Conservation (phyloP, 495 filamentous ascomycete species). For the Sporormia fimetaria region DNA sequence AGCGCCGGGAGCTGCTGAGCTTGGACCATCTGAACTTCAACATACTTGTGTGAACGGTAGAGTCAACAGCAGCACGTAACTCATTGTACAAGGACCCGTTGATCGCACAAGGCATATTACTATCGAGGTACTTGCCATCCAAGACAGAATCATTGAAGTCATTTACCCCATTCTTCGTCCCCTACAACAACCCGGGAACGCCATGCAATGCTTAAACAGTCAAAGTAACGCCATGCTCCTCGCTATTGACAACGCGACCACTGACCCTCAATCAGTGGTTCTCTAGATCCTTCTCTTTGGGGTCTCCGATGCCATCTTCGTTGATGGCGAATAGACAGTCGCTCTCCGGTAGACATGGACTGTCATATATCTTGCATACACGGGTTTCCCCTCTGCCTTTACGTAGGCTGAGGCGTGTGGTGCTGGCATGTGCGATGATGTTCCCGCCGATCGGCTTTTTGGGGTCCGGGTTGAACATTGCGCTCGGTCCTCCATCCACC, state of each 20-base stretch:
- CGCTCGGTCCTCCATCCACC: slow-evolving; percentile 85
- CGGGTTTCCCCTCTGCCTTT: slow-evolving; percentile 92
- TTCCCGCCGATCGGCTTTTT: slow-evolving; percentile 99
- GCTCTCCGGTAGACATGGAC: slow-evolving; percentile 89
- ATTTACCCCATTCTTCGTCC: too few species aligned
- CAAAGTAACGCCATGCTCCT: background rate
- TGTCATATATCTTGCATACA: slow-evolving; percentile 98
- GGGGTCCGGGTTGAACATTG: slow-evolving; percentile 98
- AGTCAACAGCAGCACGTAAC: slow-evolving; percentile 1
- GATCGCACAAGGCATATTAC: background rate
- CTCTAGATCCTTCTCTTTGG: slow-evolving; percentile 88
- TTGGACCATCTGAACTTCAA: too few species aligned
- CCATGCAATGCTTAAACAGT: slow-evolving; percentile 7
- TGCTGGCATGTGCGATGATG: slow-evolving; percentile 95
- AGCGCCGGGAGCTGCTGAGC: background rate
- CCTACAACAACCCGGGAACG: slow-evolving; percentile 4
- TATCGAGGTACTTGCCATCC: background rate
- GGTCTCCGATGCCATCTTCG: slow-evolving; percentile 93
- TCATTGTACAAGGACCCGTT: background rate
- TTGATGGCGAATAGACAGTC: slow-evolving; percentile 96
- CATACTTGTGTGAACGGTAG: too few species aligned
- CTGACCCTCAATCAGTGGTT: slow-evolving; percentile 42
- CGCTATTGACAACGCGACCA: background rate
- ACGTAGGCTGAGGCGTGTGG: slow-evolving; percentile 79
- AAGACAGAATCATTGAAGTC: background rate